These are phyloP conservation scores for Fennellomyces sp. DNA, from an alignment of 371 early-diverging fungal species.

Conservation along the genomic window DNA sequence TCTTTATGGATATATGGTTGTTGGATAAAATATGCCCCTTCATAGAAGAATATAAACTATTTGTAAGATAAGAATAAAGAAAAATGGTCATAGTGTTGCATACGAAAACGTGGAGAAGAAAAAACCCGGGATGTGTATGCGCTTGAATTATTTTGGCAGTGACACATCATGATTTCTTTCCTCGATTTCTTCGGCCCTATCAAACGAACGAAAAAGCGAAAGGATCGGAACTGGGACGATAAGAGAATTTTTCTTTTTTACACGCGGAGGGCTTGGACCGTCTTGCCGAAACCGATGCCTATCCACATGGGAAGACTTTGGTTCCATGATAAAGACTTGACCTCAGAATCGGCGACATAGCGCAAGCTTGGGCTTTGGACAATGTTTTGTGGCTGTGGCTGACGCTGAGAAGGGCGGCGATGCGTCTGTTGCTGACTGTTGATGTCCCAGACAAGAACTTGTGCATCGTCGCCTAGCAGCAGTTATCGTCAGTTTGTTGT, in stretches of 20 bases:
- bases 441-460: conserved; percentile 80
- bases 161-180: background rate
- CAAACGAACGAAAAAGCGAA: background rate
- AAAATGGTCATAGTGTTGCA: background rate
- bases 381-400: conserved; percentile 16
- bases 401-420: background rate
- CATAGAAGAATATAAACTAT: background rate
- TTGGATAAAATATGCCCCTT: background rate
- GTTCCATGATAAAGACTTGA: conserved; percentile 70
- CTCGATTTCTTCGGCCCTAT: background rate
- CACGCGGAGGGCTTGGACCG: conserved; percentile 53
- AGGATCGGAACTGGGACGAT: background rate
- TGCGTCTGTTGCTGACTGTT: conserved; percentile 21
- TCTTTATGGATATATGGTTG: background rate
- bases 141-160: background rate
- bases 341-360: conserved; percentile 60
- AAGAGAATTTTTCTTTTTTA: conserved; percentile 2
- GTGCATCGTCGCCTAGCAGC: conserved; percentile 63
- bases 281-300: conserved; percentile 61
- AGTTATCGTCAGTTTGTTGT: background rate
- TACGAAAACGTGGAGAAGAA: background rate
- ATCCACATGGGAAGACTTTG: conserved; percentile 65
- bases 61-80: background rate
- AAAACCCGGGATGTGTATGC: background rate
- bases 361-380: conserved; percentile 64